Evolutionary conservation across 2,329 filamentous ascomycete genomes (phyloP).

Genomic region (Graphiopsis chlorocephala): DNA sequence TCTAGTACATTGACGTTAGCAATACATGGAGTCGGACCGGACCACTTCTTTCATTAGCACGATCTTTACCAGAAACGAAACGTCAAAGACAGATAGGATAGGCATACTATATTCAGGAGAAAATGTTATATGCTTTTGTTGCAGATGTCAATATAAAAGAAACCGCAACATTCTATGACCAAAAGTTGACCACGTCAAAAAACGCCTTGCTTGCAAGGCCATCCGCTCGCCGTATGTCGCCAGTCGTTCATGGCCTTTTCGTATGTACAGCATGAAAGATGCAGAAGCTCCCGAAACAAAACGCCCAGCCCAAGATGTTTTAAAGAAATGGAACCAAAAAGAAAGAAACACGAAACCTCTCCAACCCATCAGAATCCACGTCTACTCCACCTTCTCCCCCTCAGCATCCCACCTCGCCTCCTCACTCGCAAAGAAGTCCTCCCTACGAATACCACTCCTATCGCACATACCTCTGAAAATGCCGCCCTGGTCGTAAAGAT

Average conservation of each 20-base stretch:
- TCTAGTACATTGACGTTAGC: no score
- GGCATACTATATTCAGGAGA: no score
- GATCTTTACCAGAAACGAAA: no score
- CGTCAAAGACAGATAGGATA: no score
- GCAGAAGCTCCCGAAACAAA: neutral
- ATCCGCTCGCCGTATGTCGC: neutral
- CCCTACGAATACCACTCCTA: constrained; percentile 67
- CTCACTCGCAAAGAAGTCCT: constrained; percentile 44
- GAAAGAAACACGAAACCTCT: neutral
- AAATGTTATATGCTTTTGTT: neutral
- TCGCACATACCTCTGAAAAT: constrained; percentile 93
- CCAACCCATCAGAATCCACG: neutral
- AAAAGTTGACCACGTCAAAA: neutral
- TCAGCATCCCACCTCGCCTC: constrained; percentile 23
- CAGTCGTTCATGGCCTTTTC: neutral
- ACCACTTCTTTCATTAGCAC: no score
- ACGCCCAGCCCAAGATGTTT: neutral
- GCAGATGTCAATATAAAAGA: neutral
- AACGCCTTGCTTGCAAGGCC: neutral
- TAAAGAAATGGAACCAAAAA: neutral
- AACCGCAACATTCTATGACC: neutral
- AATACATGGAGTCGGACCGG: no score
- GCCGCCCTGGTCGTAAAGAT: constrained; percentile 68
- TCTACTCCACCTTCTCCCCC: neutral
- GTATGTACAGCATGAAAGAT: neutral